Percentiles rank a stretch among this genome's conserved stretches.
These are phyloP conservation scores for Poterioochromonas sp. DNA, from an alignment of 352 stramenopile genomes.

Conservation along the genomic window DNA sequence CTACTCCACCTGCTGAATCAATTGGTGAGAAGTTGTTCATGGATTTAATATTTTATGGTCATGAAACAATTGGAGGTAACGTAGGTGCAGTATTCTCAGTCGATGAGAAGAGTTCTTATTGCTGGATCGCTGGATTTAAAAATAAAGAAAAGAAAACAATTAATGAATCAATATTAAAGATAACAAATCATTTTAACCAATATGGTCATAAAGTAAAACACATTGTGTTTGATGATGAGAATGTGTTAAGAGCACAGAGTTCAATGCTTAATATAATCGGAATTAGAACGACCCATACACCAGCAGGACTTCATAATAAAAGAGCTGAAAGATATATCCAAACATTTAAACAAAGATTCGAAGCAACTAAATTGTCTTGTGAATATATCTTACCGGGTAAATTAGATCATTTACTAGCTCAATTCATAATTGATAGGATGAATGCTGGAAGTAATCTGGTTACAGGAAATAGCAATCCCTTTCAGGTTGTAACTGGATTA, in stretches of 20 bases:
- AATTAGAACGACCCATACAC: background rate
- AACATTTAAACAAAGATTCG: background rate
- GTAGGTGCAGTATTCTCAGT: background rate
- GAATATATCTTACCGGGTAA: background rate
- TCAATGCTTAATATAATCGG: conserved; percentile 18
- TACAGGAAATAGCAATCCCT: background rate
- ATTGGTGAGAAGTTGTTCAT: background rate
- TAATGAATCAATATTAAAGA: background rate
- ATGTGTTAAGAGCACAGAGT: conserved; percentile 13
- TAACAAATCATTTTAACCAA: background rate
- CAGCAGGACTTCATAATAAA: conserved; percentile 18
- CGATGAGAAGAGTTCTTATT: background rate
- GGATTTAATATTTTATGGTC: background rate
- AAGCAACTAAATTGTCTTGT: background rate
- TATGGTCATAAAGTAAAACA: background rate
- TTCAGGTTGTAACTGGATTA: conserved; percentile 1
- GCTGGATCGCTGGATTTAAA: background rate
- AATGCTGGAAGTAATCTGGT: background rate
- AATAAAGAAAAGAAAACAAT: background rate
- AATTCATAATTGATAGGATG: background rate
- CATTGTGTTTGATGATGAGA: conserved; percentile 12
- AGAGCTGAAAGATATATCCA: conserved; percentile 26
- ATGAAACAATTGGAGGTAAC: background rate
- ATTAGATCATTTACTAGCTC: background rate
- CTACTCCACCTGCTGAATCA: background rate